phyloP scores from a whole-genome alignment of 2,329 filamentous ascomycete species.

The Paraphaeosphaeria sporulosa region DNA sequence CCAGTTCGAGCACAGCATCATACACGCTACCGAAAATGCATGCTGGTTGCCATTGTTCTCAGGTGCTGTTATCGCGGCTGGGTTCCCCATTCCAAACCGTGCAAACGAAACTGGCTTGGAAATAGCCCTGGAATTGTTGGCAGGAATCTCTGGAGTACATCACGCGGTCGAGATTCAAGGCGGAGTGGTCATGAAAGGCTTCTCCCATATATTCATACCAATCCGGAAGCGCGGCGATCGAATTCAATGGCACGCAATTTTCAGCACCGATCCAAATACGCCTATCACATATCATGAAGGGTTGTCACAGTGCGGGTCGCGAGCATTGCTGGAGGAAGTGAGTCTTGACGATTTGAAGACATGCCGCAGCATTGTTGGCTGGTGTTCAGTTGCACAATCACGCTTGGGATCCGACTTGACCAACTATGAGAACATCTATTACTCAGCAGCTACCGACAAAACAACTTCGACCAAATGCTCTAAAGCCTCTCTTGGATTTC shows the following conservation, averaged over 20 bases:
- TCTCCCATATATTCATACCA: slow-evolving; percentile 24
- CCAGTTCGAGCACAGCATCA: too few relatives aligned
- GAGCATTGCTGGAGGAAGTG: slow-evolving; percentile 17
- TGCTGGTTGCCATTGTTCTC: slow-evolving; percentile 26
- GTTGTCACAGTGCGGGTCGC: slow-evolving; percentile 13
- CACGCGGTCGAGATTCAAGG: slow-evolving; percentile 24
- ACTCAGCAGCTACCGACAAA: slow-evolving; percentile 21
- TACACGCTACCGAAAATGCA: slow-evolving; percentile 18
- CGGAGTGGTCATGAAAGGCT: slow-evolving; percentile 28
- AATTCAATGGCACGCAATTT: slow-evolving; percentile 27
- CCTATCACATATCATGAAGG: slow-evolving; percentile 22
- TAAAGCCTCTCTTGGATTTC: slow-evolving; percentile 23
- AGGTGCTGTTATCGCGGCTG: slow-evolving; percentile 20
- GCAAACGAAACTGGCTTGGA: slow-evolving; percentile 24
- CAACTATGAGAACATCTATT: slow-evolving; percentile 27
- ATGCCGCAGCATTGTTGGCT: slow-evolving; percentile 24
- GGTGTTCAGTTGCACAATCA: slow-evolving; percentile 19
- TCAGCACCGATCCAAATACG: slow-evolving; percentile 17
- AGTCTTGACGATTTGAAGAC: slow-evolving; percentile 16
- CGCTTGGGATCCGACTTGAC: slow-evolving; percentile 16
- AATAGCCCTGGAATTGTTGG: slow-evolving; percentile 20
- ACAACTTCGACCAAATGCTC: slow-evolving; percentile 9
- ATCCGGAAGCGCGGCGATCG: slow-evolving; percentile 13
- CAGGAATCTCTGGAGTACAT: slow-evolving; percentile 20
- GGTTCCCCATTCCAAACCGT: slow-evolving; percentile 24